phyloP scores from a whole-genome alignment of 257 asterid genomes.

The Capsicum rhomboideum region DNA sequence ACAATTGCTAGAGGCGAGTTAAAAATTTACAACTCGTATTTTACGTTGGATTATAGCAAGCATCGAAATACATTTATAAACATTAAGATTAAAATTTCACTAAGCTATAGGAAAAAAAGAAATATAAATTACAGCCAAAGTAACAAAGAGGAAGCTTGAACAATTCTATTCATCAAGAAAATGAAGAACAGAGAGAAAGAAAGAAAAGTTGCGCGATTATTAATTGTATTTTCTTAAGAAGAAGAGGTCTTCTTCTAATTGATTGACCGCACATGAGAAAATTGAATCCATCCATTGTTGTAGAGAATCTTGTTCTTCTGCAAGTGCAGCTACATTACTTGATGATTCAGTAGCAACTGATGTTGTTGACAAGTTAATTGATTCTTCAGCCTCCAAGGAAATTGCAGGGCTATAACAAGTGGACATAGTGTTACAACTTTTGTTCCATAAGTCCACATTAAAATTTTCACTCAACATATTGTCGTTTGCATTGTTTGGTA shows the following conservation, averaged over 20 bases:
- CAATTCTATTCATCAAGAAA: neutral
- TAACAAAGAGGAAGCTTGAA: neutral
- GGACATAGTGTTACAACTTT: neutral
- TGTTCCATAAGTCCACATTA: conserved; percentile 18
- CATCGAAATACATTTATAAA: neutral
- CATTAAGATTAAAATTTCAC: neutral
- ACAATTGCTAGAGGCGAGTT: neutral
- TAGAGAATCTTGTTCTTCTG: conserved; percentile 7
- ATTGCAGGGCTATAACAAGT: conserved; percentile 19
- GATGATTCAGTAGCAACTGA: conserved; percentile 3
- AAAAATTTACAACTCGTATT: neutral
- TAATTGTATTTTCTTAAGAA: neutral
- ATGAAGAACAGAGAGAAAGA: neutral
- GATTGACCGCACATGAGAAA: conserved; percentile 35
- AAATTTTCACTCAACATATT: conserved; percentile 10
- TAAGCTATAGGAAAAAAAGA: neutral
- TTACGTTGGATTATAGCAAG: neutral
- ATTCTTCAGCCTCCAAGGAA: conserved; percentile 18
- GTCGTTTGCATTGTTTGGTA: neutral
- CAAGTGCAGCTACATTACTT: neutral
- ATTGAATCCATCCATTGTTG: conserved; percentile 37
- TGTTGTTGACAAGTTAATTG: conserved; percentile 19
- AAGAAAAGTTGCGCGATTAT: neutral
- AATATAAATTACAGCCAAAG: neutral
- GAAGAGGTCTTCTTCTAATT: conserved; percentile 20